These are phyloP conservation scores for Kwoniella europaea DNA, from an alignment of 768 basidiomycete species.

Conservation along the genomic window DNA sequence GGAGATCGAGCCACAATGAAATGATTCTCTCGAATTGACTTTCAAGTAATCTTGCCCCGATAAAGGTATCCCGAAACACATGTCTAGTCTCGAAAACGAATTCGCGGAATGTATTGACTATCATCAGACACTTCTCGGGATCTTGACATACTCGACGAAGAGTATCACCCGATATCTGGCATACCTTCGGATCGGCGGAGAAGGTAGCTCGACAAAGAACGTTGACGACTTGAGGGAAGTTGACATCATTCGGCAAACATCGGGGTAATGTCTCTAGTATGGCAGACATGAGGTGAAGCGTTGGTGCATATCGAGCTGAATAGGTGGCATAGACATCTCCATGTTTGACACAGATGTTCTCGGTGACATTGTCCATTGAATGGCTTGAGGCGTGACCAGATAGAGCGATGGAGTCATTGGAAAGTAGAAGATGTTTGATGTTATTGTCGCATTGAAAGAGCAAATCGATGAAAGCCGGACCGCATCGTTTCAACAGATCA, in stretches of 20 bases:
- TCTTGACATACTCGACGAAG: constrained; percentile 76
- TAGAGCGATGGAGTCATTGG: constrained; percentile 75
- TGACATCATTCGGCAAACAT: constrained; percentile 67
- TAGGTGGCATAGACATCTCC: constrained; percentile 64
- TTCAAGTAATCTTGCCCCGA: constrained; percentile 66
- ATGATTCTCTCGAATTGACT: constrained; percentile 72
- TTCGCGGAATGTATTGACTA: constrained; percentile 70
- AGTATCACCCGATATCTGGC: constrained; percentile 70
- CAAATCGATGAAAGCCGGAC: constrained; percentile 66
- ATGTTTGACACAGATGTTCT: constrained; percentile 71
- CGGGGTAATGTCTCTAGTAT: constrained; percentile 86
- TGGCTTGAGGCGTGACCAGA: constrained; percentile 58
- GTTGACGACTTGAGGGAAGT: constrained; percentile 69
- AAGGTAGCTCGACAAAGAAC: constrained; percentile 80
- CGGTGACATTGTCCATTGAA: constrained; percentile 71
- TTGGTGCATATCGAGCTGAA: constrained; percentile 65
- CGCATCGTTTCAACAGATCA: constrained; percentile 73
- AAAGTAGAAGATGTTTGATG: constrained; percentile 76
- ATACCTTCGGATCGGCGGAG: constrained; percentile 78
- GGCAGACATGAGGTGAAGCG: constrained; percentile 73
- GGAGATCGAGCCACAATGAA: constrained; percentile 72
- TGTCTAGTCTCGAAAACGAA: constrained; percentile 75
- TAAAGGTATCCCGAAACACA: constrained; percentile 65
- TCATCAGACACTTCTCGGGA: constrained; percentile 63
- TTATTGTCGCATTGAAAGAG: constrained; percentile 67